These are phyloP conservation scores for Rhodotorula sp. DNA, from an alignment of 1,284 basidiomycete species.

Conservation along the genomic window DNA sequence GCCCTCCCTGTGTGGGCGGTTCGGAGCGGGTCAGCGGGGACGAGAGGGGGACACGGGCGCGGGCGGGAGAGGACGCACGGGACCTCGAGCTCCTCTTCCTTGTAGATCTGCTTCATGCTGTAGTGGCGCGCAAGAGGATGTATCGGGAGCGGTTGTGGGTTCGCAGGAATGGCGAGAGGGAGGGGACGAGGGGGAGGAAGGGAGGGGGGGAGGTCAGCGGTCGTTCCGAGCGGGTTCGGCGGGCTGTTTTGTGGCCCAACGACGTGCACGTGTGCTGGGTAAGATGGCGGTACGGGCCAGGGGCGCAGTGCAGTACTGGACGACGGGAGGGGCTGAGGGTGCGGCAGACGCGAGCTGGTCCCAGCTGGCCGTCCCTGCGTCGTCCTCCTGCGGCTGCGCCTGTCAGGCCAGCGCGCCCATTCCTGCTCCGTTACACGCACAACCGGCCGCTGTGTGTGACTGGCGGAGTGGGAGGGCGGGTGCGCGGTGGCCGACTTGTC, in stretches of 20 bases:
- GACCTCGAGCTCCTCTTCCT: conserved; percentile 90
- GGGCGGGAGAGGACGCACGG: conserved; percentile 54
- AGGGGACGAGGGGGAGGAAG: background rate
- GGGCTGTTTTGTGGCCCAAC: background rate
- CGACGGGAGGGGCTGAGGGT: too few species aligned
- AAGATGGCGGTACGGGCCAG: too few species aligned
- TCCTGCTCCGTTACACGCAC: background rate
- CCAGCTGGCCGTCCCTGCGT: background rate
- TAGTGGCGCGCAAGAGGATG: background rate
- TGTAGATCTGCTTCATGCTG: conserved; percentile 86
- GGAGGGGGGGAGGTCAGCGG: background rate
- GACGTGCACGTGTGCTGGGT: too few species aligned
- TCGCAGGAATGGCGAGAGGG: background rate
- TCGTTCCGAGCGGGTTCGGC: background rate
- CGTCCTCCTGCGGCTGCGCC: background rate
- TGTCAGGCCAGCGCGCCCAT: background rate
- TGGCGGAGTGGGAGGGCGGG: background rate
- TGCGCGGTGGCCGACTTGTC: background rate
- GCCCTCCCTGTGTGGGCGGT: conserved; percentile 56
- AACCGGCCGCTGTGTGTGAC: background rate
- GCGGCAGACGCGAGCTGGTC: background rate
- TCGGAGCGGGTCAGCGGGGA: background rate
- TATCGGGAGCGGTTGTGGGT: conserved; percentile 26
- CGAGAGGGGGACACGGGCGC: background rate
- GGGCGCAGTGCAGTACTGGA: too few species aligned